Conservation (phyloP, 768 basidiomycete genomes). For the Cystobasidium onofrii region DNA sequence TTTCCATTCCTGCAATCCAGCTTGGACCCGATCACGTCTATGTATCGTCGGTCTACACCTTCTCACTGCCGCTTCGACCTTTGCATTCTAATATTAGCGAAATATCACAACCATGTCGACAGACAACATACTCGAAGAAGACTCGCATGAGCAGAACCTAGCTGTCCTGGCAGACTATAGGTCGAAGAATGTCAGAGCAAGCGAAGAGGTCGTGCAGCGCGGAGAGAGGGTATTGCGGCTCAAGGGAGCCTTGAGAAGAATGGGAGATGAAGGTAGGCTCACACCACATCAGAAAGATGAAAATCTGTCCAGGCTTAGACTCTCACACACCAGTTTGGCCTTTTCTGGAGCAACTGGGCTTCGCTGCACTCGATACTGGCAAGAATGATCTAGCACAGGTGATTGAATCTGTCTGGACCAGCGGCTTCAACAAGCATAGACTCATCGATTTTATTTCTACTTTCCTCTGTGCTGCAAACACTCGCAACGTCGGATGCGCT, state of each 20-base stretch:
- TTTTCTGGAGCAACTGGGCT: slow-evolving; percentile 67
- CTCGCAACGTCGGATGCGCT: no score
- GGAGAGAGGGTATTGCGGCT: slow-evolving; percentile 52
- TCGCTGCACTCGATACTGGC: slow-evolving; percentile 70
- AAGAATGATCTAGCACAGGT: slow-evolving; percentile 60
- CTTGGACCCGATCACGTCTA: background rate
- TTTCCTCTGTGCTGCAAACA: no score
- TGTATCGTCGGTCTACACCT: background rate
- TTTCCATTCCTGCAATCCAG: background rate
- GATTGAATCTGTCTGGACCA: background rate
- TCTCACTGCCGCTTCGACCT: background rate
- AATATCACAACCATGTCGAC: background rate
- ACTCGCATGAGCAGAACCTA: slow-evolving; percentile 43
- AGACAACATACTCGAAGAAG: background rate
- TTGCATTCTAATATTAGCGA: background rate
- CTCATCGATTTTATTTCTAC: no score
- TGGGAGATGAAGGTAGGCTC: slow-evolving; percentile 20
- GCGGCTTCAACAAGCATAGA: no score
- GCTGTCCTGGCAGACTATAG: slow-evolving; percentile 32
- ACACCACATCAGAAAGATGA: background rate
- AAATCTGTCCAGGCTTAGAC: no score
- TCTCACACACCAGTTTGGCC: slow-evolving; percentile 58
- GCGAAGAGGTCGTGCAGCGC: slow-evolving; percentile 57
- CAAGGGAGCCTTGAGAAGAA: slow-evolving; percentile 45
- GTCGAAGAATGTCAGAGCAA: slow-evolving; percentile 39